Conservation (phyloP, 495 filamentous ascomycete species). For the Neurospora sp. region DNA sequence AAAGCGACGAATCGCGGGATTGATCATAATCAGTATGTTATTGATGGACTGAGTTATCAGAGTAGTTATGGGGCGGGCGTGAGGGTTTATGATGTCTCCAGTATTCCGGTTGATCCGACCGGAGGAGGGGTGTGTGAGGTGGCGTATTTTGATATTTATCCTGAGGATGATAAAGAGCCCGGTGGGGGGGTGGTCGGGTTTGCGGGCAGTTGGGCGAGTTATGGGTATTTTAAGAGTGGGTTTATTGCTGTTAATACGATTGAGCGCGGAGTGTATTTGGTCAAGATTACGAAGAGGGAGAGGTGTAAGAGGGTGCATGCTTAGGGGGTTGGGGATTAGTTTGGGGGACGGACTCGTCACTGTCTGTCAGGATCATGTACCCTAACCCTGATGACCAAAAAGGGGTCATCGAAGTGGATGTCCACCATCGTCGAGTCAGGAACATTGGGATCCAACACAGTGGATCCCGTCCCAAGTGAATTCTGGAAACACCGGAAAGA, state of each 20-base stretch:
- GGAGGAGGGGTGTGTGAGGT: slow-evolving; percentile 41
- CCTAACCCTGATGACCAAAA: not conserved
- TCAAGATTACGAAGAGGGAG: slow-evolving; percentile 12
- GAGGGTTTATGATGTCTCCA: slow-evolving; percentile 44
- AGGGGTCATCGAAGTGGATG: not conserved
- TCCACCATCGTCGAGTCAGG: not conserved
- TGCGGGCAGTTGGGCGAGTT: slow-evolving; percentile 43
- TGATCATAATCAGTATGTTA: slow-evolving; percentile 55
- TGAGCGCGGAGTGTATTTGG: slow-evolving; percentile 44
- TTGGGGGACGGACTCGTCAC: not conserved
- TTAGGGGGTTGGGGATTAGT: not conserved
- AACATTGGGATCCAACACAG: not conserved
- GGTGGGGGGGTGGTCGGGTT: slow-evolving; percentile 35
- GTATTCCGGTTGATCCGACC: slow-evolving; percentile 43
- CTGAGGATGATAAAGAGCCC: slow-evolving; percentile 43
- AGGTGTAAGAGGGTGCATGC: not conserved
- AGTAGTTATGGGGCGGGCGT: slow-evolving; percentile 51
- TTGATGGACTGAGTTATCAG: slow-evolving; percentile 44
- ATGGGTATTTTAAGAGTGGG: slow-evolving; percentile 44
- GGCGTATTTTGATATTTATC: slow-evolving; percentile 51
- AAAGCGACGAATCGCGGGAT: slow-evolving; percentile 38
- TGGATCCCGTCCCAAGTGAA: not conserved
- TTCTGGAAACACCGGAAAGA: not conserved
- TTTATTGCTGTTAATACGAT: slow-evolving; percentile 48
- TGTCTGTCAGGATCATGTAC: not conserved